Conservation (phyloP, 176 grass and related monocot genomes). For the Musa troglodytarum region DNA sequence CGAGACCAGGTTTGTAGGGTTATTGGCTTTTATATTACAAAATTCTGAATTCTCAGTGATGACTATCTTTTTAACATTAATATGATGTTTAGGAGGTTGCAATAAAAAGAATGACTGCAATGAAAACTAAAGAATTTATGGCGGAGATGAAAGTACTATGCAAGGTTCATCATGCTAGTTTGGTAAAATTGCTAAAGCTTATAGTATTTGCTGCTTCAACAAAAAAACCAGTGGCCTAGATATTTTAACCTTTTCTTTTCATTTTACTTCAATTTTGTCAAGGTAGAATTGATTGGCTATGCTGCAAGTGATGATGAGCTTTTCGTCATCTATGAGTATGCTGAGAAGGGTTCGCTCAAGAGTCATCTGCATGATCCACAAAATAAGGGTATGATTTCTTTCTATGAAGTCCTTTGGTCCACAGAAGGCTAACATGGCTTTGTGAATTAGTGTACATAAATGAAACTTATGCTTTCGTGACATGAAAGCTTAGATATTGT, state of each 20-base stretch:
- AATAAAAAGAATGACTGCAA: slow-evolving; percentile 96
- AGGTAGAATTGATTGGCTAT: slow-evolving; percentile 99
- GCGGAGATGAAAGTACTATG: slow-evolving; percentile 96
- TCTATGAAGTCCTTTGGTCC: background rate
- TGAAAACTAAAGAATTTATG: slow-evolving; percentile 97
- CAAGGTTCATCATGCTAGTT: slow-evolving; percentile 96
- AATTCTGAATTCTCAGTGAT: slow-evolving; percentile 14
- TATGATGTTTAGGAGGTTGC: slow-evolving; percentile 66
- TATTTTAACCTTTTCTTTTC: slow-evolving; percentile 5
- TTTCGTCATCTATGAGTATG: slow-evolving; percentile 91
- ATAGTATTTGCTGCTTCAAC: slow-evolving; percentile 12
- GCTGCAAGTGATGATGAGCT: slow-evolving; percentile 86
- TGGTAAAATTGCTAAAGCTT: slow-evolving; percentile 48
- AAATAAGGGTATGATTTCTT: slow-evolving; percentile 59
- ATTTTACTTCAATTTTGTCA: slow-evolving; percentile 55
- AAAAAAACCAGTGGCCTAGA: slow-evolving; percentile 20
- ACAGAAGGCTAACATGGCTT: background rate
- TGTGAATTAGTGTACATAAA: background rate
- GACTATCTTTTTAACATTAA: slow-evolving; percentile 8
- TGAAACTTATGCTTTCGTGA: background rate
- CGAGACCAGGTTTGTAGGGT: slow-evolving; percentile 61
- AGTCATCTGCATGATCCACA: slow-evolving; percentile 83
- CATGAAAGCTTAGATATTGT: too few species aligned
- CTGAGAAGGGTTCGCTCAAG: slow-evolving; percentile 91
- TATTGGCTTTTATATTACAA: background rate